These are phyloP conservation scores for Hippophae rhamnoides DNA, from an alignment of 306 rosid species.

Conservation along the genomic window DNA sequence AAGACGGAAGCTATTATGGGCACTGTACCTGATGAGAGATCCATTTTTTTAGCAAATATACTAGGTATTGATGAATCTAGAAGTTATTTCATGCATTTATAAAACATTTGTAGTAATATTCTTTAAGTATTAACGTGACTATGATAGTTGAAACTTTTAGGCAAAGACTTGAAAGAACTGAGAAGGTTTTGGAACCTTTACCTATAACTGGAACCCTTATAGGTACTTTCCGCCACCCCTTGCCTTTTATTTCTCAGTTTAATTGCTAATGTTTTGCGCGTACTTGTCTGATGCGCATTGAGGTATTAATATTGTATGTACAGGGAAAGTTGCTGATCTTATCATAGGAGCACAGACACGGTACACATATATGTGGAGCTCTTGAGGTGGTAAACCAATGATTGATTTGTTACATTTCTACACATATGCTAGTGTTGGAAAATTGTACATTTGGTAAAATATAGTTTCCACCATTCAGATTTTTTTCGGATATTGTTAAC, in stretches of 20 bases:
- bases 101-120: neutral
- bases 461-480: too few relatives aligned
- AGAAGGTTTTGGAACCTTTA: conserved; percentile 60
- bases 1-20: conserved; percentile 66
- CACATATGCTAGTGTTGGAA: too few relatives aligned
- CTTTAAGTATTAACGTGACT: neutral
- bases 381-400: conserved; percentile 26
- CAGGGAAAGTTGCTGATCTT: conserved; percentile 88
- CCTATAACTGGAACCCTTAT: conserved; percentile 73
- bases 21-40: conserved; percentile 89
- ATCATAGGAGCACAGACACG: conserved; percentile 79
- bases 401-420: too few relatives aligned
- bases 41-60: conserved; percentile 83
- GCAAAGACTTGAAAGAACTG: conserved; percentile 58
- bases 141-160: conserved; percentile 27
- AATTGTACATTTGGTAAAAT: too few relatives aligned
- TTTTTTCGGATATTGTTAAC: too few relatives aligned
- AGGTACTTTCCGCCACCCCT: conserved; percentile 33
- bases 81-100: neutral
- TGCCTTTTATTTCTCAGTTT: conserved; percentile 2
- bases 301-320: conserved; percentile 11
- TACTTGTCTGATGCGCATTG: neutral
- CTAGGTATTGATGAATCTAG: conserved; percentile 40
- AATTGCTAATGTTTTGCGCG: neutral
- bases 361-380: conserved; percentile 77